Conservation (phyloP, 2,329 filamentous ascomycete species). For the Cylindrodendrum hubeiense region DNA sequence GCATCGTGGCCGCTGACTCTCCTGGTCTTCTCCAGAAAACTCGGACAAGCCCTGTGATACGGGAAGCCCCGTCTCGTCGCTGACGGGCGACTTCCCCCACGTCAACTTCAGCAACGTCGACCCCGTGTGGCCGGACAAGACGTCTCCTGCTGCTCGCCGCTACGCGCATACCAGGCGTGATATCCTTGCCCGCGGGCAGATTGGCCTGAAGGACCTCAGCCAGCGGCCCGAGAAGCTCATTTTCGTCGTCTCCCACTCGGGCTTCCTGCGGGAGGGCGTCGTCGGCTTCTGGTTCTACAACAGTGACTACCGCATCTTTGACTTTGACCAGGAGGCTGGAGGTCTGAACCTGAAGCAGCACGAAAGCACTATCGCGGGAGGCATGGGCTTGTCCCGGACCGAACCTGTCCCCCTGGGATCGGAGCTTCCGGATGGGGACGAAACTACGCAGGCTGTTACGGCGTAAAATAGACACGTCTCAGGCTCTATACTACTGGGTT, state of each 20-base stretch:
- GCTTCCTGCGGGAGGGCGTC: constrained; percentile 70
- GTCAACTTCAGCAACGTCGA: constrained; percentile 70
- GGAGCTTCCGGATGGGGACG: constrained; percentile 51
- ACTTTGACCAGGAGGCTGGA: constrained; percentile 56
- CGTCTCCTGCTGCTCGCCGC: constrained; percentile 53
- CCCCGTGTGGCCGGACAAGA: constrained; percentile 73
- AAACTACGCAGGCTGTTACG: constrained; percentile 5
- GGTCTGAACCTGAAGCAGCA: constrained; percentile 59
- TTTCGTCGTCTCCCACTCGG: constrained; percentile 74
- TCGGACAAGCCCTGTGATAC: constrained; percentile 71
- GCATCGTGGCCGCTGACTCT: not conserved
- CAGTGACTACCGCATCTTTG: constrained; percentile 74
- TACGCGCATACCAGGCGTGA: constrained; percentile 67
- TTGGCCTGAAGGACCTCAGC: constrained; percentile 62
- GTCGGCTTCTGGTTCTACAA: constrained; percentile 69
- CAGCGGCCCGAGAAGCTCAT: constrained; percentile 70
- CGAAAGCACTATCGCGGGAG: constrained; percentile 52
- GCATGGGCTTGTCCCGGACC: constrained; percentile 51
- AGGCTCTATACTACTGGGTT: not conserved
- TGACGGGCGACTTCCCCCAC: constrained; percentile 63
- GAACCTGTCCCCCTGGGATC: constrained; percentile 54
- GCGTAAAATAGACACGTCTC: constrained; percentile 1
- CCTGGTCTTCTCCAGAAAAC: constrained; percentile 57
- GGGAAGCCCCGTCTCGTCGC: constrained; percentile 60
- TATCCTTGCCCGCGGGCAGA: constrained; percentile 67